Conservation (phyloP, 78 protist genomes). For the Dictyostelium capitatum region DNA sequence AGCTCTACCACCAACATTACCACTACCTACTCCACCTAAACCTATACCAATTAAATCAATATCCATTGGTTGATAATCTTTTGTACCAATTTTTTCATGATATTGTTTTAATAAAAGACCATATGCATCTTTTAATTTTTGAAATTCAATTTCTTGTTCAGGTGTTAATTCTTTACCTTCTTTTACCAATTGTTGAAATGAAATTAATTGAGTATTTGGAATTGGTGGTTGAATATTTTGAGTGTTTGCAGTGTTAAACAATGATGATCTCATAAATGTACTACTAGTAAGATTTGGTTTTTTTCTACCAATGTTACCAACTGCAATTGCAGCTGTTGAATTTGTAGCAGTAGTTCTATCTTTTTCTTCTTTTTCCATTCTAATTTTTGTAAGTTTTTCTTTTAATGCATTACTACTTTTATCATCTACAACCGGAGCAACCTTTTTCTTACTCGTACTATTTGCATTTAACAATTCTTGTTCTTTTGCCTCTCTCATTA, state of each 20-base stretch:
- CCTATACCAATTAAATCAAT: background rate
- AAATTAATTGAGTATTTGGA: background rate
- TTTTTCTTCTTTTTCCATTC: constrained; percentile 30
- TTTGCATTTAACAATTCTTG: background rate
- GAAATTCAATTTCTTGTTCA: constrained; percentile 32
- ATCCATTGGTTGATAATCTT: constrained; percentile 10
- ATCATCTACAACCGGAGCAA: background rate
- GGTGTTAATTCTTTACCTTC: constrained; percentile 64
- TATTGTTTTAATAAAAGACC: background rate
- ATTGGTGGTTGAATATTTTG: constrained; percentile 15
- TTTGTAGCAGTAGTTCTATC: constrained; percentile 13
- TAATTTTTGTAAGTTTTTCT: background rate
- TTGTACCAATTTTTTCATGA: constrained; percentile 16
- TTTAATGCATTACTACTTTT: background rate
- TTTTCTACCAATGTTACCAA: constrained; percentile 37
- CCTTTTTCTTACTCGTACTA: background rate
- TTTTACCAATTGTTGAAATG: constrained; percentile 4
- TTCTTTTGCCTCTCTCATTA: constrained; percentile 30
- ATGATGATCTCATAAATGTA: background rate
- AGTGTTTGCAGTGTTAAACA: background rate
- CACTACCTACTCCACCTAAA: background rate
- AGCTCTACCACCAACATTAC: background rate
- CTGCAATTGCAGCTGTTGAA: constrained; percentile 35
- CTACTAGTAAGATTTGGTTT: background rate
- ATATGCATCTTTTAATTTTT: background rate